A percentile compares a stretch with the other conserved stretches of the same genome.
phyloP scores from a whole-genome alignment of 148 eudicot genomes.

The Linanthus parryae region DNA sequence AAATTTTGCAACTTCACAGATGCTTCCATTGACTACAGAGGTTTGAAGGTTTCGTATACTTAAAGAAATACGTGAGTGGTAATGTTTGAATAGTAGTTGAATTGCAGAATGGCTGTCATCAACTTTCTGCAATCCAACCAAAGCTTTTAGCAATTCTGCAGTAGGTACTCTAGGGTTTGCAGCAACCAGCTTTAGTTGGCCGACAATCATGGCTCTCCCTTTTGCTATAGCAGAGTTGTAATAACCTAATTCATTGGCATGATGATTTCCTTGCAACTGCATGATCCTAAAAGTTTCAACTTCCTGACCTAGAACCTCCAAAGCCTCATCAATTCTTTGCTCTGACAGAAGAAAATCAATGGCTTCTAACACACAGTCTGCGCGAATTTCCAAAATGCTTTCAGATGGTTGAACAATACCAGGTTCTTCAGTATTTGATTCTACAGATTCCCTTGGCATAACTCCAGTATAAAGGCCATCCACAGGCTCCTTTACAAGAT shows the following conservation, averaged over 20 bases:
- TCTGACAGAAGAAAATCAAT: slow-evolving; percentile 33
- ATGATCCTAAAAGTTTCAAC: slow-evolving; percentile 15
- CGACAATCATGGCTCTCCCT: slow-evolving; percentile 25
- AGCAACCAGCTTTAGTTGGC: slow-evolving; percentile 25
- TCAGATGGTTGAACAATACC: slow-evolving; percentile 11
- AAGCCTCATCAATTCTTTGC: slow-evolving; percentile 32
- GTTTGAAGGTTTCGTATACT: slow-evolving; percentile 21
- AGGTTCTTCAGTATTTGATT: slow-evolving; percentile 20
- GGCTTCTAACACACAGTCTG: slow-evolving; percentile 20
- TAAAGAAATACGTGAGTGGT: slow-evolving; percentile 33
- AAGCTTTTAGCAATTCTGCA: slow-evolving; percentile 38
- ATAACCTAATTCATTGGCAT: slow-evolving; percentile 14
- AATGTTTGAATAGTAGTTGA: slow-evolving; percentile 30
- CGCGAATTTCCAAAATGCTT: slow-evolving; percentile 18
- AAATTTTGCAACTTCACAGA: slow-evolving; percentile 25
- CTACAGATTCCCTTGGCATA: slow-evolving; percentile 19
- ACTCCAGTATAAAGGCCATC: slow-evolving; percentile 9
- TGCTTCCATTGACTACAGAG: slow-evolving; percentile 12
- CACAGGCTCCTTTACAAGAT: slow-evolving; percentile 19
- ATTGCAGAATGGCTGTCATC: slow-evolving; percentile 31
- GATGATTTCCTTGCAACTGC: slow-evolving; percentile 15
- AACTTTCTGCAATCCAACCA: slow-evolving; percentile 29
- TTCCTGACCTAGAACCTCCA: slow-evolving; percentile 31
- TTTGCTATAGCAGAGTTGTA: slow-evolving; percentile 26
- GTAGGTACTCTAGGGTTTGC: slow-evolving; percentile 30